Base-by-base conservation (phyloP, 495 filamentous ascomycete species). In the Aspergillus egyptiacus region DNA sequence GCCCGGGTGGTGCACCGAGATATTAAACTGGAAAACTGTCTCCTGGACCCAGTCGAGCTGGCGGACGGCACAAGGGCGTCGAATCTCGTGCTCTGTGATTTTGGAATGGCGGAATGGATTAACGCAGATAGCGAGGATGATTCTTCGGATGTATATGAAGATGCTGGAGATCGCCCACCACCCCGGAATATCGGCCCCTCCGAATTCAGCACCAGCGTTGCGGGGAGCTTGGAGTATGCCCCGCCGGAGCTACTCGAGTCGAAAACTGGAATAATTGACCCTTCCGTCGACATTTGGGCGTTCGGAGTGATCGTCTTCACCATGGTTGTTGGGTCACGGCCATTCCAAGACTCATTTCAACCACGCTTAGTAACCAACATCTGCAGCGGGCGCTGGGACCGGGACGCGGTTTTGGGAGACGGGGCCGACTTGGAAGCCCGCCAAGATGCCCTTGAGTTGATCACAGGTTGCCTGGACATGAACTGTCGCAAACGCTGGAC, bases 1-100 rank as follows among this genome's bases (percentile, higher is more conserved):
- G 77, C 84, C 22, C 74, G 75, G 1, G 75, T 89, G 31, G 80
- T 86, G 7, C 85, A 89, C 57, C 70, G 85, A 24, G 85, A 89
- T 57, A 79, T 89, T 58, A 89, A 89, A 64, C 74, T 88, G 6
- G 85, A 89, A 60, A 89, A 89, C 53, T 89, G 85, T 53, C 74
- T 89, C 8, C 57, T 89, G 19, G 83, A 88, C 53, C 75, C 79
- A 0, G 59, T 72, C 34, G 66, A 72, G 5, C 51, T 57, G 1
- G 49, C 60, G 1, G 76, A 81, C 50, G 77, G 74, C 13, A 64
- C 61, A 2, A 57, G 59, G 10, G 56, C 67, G 6, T 83, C 81
- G 2, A 78, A 77, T 20, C 60, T 89, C 8, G 73, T 83, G 1
- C 72, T 89, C 7, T 87, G 84, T 54, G 85, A 89, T 54, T 89